Evolutionary conservation across 1,139 yeast genomes (phyloP).

Genomic region (Lipomyces yarrowii): DNA sequence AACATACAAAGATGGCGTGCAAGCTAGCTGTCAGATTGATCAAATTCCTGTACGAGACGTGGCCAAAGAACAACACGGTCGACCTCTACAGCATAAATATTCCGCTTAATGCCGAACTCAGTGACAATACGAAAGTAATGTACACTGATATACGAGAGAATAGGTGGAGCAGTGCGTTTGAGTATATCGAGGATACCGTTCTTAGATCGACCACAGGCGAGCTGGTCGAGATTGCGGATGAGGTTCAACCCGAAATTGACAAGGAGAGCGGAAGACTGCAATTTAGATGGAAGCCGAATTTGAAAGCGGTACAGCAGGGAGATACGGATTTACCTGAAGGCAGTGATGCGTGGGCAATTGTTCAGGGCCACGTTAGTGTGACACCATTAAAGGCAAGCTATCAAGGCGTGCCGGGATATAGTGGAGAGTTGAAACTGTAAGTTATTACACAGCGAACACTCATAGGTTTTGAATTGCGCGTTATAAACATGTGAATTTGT

Average conservation of each 20-base stretch:
- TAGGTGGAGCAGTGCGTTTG: conserved; percentile 70
- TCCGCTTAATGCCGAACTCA: conserved; percentile 62
- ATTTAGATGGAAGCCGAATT: conserved; percentile 85
- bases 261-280: conserved; percentile 48
- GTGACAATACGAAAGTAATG: conserved; percentile 59
- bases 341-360: conserved; percentile 53
- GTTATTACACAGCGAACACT: conserved; percentile 23
- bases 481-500: background rate
- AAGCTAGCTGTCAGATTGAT: conserved; percentile 65
- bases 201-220: conserved; percentile 36
- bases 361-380: conserved; percentile 56
- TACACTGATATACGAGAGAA: conserved; percentile 81
- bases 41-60: conserved; percentile 57
- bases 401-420: conserved; percentile 53
- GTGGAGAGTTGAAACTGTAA: conserved; percentile 56
- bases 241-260: conserved; percentile 32
- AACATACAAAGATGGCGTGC: conserved; percentile 66
- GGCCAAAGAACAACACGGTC: conserved; percentile 53
- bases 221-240: conserved; percentile 28
- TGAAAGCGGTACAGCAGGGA: conserved; percentile 64
- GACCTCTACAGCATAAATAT: conserved; percentile 85
- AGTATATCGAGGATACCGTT: conserved; percentile 34
- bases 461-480: too few species aligned
- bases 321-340: conserved; percentile 54
- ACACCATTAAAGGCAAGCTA: conserved; percentile 84